A percentile compares a stretch with the other conserved stretches of the same genome.
phyloP scores from a whole-genome alignment of 768 basidiomycete genomes.

The Sarcomyxa edulis region DNA sequence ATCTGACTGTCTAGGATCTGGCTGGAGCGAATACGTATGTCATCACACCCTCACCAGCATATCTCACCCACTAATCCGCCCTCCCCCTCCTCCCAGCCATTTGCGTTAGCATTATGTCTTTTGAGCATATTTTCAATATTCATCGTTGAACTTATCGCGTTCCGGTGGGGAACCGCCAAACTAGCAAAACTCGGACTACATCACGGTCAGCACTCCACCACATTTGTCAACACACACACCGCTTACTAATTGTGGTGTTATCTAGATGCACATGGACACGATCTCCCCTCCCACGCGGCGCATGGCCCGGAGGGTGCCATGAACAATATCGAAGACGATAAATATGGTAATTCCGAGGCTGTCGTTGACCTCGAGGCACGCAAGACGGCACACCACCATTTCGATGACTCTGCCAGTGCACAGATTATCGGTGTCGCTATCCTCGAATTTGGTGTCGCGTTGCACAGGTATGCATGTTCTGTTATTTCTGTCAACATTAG shows the following conservation, averaged over 20 bases:
- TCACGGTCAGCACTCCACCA: slow-evolving; percentile 40
- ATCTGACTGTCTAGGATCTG: slow-evolving; percentile 61
- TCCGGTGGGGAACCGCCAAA: slow-evolving; percentile 78
- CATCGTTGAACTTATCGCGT: slow-evolving; percentile 79
- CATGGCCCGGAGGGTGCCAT: slow-evolving; percentile 70
- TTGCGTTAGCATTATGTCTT: slow-evolving; percentile 77
- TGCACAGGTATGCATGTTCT: slow-evolving; percentile 56
- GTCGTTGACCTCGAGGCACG: background rate
- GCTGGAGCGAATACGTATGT: slow-evolving; percentile 75
- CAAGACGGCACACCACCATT: background rate
- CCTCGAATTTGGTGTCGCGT: slow-evolving; percentile 87
- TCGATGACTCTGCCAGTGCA: slow-evolving; percentile 40
- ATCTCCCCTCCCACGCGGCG: slow-evolving; percentile 50
- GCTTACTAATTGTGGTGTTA: too few relatives aligned
- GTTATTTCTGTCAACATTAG: background rate
- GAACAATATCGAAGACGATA: background rate
- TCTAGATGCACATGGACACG: slow-evolving; percentile 67
- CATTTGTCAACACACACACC: background rate
- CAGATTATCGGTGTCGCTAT: slow-evolving; percentile 87
- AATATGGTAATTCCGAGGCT: background rate
- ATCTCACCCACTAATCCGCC: background rate
- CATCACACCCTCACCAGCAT: background rate
- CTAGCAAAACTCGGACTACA: slow-evolving; percentile 59
- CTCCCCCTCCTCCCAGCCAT: slow-evolving; percentile 48
- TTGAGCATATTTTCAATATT: slow-evolving; percentile 81